These are phyloP conservation scores for Colletotrichum gigasporum DNA, from an alignment of 2,329 filamentous ascomycete genomes.

Conservation along the genomic window DNA sequence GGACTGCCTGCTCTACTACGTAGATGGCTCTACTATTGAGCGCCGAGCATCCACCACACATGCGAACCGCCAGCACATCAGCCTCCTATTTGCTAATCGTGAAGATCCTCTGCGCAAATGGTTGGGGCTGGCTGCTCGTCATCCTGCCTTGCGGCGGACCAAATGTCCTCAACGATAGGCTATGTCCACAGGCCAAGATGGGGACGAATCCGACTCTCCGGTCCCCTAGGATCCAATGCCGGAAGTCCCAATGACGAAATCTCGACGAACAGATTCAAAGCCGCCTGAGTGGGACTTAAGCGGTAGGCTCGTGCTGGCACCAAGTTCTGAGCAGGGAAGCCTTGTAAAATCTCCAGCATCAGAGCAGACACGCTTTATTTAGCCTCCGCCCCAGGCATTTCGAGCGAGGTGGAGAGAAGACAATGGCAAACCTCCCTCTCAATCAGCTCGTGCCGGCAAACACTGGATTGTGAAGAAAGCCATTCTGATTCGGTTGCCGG, in stretches of 20 bases:
- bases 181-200: neutral
- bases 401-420: neutral
- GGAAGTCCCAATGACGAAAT: neutral
- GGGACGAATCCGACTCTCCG: neutral
- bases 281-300: neutral
- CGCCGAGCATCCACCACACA: neutral
- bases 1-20: neutral
- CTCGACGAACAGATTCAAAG: neutral
- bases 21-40: neutral
- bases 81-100: neutral
- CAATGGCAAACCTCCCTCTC: too few species aligned
- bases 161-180: neutral
- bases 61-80: neutral
- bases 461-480: too few species aligned
- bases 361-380: neutral
- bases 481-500: too few species aligned
- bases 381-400: neutral
- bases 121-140: slow-evolving; percentile 2
- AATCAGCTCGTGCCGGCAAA: too few species aligned
- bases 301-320: neutral
- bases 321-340: slow-evolving; percentile 1
- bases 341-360: neutral
- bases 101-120: neutral
- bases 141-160: slow-evolving; percentile 2
- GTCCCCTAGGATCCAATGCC: neutral